Conservation (phyloP, 1,284 basidiomycete genomes). For the Leucoagaricus sp. region DNA sequence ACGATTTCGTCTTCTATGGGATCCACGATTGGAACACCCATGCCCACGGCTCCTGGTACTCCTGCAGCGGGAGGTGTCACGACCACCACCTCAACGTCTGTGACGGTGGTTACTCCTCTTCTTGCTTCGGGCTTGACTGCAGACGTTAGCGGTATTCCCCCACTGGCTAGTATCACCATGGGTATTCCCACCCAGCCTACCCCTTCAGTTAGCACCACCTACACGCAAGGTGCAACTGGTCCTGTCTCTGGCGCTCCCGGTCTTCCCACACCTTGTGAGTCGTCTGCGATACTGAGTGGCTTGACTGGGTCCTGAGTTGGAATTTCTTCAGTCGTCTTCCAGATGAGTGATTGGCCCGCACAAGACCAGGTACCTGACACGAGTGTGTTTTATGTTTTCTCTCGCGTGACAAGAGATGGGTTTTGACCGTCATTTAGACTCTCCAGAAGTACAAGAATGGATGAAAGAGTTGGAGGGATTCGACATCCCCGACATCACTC, state of each 20-base stretch:
- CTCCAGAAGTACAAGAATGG: conserved; percentile 72
- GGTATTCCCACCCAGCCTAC: conserved; percentile 65
- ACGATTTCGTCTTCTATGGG: not conserved
- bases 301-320: conserved; percentile 11
- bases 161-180: conserved; percentile 63
- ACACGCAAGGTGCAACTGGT: conserved; percentile 56
- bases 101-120: conserved; percentile 16
- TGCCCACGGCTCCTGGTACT: conserved; percentile 1
- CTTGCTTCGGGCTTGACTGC: conserved; percentile 29
- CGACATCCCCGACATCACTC: conserved; percentile 64
- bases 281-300: not conserved
- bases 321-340: conserved; percentile 51
- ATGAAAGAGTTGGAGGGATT: conserved; percentile 74
- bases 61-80: conserved; percentile 1
- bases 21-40: not conserved
- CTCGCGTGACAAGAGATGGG: not conserved
- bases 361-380: conserved; percentile 72
- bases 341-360: conserved; percentile 57
- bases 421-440: conserved; percentile 39
- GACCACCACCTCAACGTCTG: conserved; percentile 19
- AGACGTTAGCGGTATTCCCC: conserved; percentile 46
- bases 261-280: conserved; percentile 53
- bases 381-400: conserved; percentile 38
- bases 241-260: conserved; percentile 64
- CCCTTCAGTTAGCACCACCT: conserved; percentile 52